Base-by-base conservation (phyloP, 2,329 filamentous ascomycete species). In the Diaporthe helianthi region DNA sequence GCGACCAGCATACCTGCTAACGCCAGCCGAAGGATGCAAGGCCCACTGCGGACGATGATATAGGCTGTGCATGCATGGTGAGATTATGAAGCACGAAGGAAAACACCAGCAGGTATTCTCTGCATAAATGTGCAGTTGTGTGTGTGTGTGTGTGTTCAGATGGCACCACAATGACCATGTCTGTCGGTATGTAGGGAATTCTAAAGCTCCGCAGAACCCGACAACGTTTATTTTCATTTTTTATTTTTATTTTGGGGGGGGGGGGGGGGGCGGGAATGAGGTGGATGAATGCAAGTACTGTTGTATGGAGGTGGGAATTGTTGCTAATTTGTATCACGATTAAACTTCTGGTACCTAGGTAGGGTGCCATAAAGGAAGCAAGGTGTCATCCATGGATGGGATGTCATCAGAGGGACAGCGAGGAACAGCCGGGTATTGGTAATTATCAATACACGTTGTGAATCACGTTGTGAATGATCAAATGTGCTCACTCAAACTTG, bases 1-100 rank as follows among this genome's bases (percentile, higher is more conserved):
- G 67, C 49, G 29, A 54, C 64, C 31, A 67, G 36, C 26, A 15
- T 71, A 38, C 67, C 64, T 4, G 55, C 54, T 60, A 36, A 69
- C 52, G n/a, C 64, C 4, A 69, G 70, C 38, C 63, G 61, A 19
- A 19, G 66, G 51, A 38, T 67, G 33, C 26, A 65, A 22, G 44
- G 46, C n/a, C 64, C 67, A 38, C 33, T 69, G 55, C 65, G 58
- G 19, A 71, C 64, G 12, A 58, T 38, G 53, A 24, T 53, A 15
- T 64, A 41, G 63, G 47, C 19, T 24, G 19, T 13, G 12, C 13
- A 24, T 15, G 41, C 47, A 49, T 19, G 41, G 19, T 33, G 26
- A 47, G 22, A 22, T 22, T 3, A 5, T 29, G 58, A 13, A 36
- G 26, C 15, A 33, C 10, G 55, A 46, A 29, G 38, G 24, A 3